These are phyloP conservation scores for Datura wrightii DNA, from an alignment of 257 asterid genomes.

Conservation along the genomic window DNA sequence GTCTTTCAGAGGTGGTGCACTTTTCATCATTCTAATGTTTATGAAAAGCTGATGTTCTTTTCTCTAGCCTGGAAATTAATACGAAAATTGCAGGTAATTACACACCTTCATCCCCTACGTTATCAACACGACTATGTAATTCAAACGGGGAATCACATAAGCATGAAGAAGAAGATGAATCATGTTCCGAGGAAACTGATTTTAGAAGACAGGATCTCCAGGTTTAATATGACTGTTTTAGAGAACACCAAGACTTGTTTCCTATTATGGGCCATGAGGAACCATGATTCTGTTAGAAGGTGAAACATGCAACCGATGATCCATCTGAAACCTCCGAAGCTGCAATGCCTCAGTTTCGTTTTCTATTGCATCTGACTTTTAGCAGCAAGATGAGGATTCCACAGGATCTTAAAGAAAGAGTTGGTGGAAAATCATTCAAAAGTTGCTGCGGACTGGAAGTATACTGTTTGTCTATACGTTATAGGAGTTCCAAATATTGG, in stretches of 20 bases:
- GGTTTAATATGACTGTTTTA: conserved; percentile 26
- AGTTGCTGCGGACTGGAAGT: neutral
- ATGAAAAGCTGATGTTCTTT: neutral
- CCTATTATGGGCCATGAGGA: neutral
- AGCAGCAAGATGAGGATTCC: conserved; percentile 5
- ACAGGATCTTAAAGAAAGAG: conserved; percentile 8
- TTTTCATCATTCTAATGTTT: neutral
- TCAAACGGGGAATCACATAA: conserved; percentile 54
- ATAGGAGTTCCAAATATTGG: conserved; percentile 14
- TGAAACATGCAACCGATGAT: neutral
- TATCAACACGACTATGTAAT: conserved; percentile 58
- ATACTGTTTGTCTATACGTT: neutral
- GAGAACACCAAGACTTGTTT: neutral
- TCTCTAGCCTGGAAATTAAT: conserved; percentile 15
- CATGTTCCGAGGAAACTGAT: conserved; percentile 42
- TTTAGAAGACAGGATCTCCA: conserved; percentile 49
- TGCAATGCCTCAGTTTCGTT: neutral
- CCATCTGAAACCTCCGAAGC: neutral
- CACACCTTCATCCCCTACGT: conserved; percentile 71
- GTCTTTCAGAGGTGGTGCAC: conserved; percentile 76
- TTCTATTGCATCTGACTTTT: neutral
- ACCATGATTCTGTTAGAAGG: neutral
- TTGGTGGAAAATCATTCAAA: neutral
- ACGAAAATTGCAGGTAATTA: conserved; percentile 52
- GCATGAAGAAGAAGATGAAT: conserved; percentile 53